Evolutionary conservation across 2,329 filamentous ascomycete species (phyloP).

Genomic region (Xylaria digitata): DNA sequence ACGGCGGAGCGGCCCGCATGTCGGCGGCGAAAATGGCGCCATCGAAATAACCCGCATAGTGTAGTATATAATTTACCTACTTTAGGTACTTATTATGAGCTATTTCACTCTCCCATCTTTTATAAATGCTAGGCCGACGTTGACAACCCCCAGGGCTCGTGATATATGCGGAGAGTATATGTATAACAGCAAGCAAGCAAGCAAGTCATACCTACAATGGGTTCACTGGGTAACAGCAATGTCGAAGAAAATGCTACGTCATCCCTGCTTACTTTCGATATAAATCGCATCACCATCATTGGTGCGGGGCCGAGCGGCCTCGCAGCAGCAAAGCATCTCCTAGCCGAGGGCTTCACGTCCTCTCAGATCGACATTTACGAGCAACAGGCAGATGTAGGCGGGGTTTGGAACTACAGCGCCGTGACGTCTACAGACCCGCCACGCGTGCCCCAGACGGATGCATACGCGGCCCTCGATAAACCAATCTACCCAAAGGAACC

Average conservation of each 20-base stretch:
- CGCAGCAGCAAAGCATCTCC: constrained; percentile 81
- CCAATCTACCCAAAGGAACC: constrained; percentile 62
- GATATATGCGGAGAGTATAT: not conserved
- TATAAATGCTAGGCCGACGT: not conserved
- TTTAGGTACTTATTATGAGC: not conserved
- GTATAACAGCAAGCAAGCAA: not conserved
- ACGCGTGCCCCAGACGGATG: constrained; percentile 75
- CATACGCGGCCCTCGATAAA: constrained; percentile 70
- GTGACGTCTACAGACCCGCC: constrained; percentile 54
- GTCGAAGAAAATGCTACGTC: constrained; percentile 4
- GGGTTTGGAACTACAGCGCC: constrained; percentile 85
- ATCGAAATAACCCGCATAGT: constrained; percentile 20
- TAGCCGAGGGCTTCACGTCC: constrained; percentile 72
- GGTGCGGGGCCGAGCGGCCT: constrained; percentile 86
- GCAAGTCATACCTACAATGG: constrained; percentile 35
- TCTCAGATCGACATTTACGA: constrained; percentile 81
- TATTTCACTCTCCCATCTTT: not conserved
- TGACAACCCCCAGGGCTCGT: not conserved
- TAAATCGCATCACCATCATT: constrained; percentile 78
- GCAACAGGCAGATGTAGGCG: constrained; percentile 80
- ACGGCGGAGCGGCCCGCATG: constrained; percentile 4
- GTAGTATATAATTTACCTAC: too few relatives aligned
- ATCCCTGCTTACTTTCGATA: constrained; percentile 55
- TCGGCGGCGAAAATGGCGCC: constrained; percentile 23
- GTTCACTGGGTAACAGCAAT: constrained; percentile 30